phyloP scores from a whole-genome alignment of 176 grass and related monocot genomes.

The Dendrocalamus sinicus region DNA sequence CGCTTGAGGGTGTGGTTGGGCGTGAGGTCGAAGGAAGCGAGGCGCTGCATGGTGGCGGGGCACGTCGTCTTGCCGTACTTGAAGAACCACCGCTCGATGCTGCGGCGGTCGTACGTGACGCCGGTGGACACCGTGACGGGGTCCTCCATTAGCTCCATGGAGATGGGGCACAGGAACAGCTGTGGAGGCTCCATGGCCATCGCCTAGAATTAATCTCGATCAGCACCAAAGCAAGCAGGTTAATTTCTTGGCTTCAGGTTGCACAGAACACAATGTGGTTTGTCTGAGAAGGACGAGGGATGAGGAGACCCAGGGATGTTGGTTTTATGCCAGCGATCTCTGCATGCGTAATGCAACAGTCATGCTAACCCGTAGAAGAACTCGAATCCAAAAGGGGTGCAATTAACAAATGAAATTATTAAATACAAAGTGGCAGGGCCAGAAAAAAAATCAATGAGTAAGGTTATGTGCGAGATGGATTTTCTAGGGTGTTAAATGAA shows the following conservation, averaged over 20 bases:
- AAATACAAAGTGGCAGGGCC: neutral
- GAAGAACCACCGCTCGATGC: constrained; percentile 76
- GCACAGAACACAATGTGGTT: neutral
- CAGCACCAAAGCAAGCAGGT: constrained; percentile 13
- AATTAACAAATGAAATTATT: neutral
- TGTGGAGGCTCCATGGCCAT: constrained; percentile 44
- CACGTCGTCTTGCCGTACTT: constrained; percentile 67
- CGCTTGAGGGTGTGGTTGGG: constrained; percentile 70
- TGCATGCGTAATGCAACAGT: constrained; percentile 21
- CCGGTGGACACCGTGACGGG: constrained; percentile 68
- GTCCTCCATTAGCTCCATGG: constrained; percentile 78
- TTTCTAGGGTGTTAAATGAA: neutral
- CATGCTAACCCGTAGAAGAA: constrained; percentile 32
- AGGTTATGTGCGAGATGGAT: neutral
- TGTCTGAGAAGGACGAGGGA: constrained; percentile 26
- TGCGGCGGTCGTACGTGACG: constrained; percentile 64
- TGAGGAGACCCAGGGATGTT: neutral
- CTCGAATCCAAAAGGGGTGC: neutral
- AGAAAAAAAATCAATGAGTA: neutral
- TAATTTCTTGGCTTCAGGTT: neutral
- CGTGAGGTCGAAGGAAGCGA: constrained; percentile 56
- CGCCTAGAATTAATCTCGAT: neutral
- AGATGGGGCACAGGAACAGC: constrained; percentile 66
- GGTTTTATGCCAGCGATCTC: constrained; percentile 38
- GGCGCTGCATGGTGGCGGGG: constrained; percentile 66